A percentile compares a stretch with the other conserved stretches of the same genome.
Conservation (phyloP, 148 eudicot species). For the Camellia japonica region DNA sequence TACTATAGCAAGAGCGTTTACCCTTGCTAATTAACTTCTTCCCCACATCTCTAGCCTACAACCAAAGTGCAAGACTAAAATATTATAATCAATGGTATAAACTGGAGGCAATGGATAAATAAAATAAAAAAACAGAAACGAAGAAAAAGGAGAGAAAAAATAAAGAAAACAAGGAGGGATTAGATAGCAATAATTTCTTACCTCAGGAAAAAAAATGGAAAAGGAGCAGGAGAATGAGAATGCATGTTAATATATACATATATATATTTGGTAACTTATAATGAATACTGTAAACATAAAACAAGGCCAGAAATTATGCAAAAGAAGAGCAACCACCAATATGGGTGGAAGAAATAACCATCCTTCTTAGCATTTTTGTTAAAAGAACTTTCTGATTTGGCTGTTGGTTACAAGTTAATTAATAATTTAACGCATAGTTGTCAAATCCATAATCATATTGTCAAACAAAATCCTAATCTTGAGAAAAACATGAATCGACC, state of each 20-base stretch:
- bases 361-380: constrained; percentile 1
- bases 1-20: constrained; percentile 48
- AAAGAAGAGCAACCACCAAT: not conserved
- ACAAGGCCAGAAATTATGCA: not conserved
- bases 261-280: not conserved
- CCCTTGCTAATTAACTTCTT: constrained; percentile 45
- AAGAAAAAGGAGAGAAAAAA: constrained; percentile 13
- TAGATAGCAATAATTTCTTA: constrained; percentile 8
- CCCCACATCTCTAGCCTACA: constrained; percentile 51
- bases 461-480: too few relatives aligned
- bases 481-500: too few relatives aligned
- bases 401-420: not conserved
- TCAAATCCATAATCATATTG: too few relatives aligned
- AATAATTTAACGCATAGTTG: not conserved
- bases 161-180: not conserved
- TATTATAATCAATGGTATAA: not conserved
- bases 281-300: not conserved
- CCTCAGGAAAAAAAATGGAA: not conserved
- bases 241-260: not conserved
- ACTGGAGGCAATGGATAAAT: not conserved
- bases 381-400: not conserved
- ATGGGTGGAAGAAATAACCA: not conserved
- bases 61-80: constrained; percentile 6
- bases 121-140: not conserved
- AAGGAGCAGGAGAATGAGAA: not conserved